Base-by-base conservation (phyloP, 371 early-diverging fungal species). In the Coemansia sp. region DNA sequence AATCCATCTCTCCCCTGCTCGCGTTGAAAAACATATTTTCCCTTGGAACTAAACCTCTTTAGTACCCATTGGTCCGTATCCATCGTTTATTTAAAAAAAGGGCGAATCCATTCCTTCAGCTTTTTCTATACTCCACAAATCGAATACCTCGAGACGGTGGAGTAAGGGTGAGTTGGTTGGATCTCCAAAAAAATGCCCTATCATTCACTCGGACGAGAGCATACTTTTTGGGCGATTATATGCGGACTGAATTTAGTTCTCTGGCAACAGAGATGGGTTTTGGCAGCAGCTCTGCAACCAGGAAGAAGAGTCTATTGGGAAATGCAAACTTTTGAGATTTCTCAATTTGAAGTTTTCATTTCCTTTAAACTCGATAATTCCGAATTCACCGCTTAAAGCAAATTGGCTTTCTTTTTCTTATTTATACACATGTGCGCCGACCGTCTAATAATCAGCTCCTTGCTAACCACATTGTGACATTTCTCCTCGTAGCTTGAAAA, bases 11-110 rank as follows among this genome's bases (percentile, higher is more conserved):
- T 26, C 26, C 26, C 26, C 26, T 26, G 26, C 26, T 26, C 26
- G 26, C 26, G 26, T 26, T 26, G 26, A 26, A 26, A 26, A 26
- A 26, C 26, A 26, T 26, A 26, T 26, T 26, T 26, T 26, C 26
- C 26, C 26, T 26, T 26, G 26, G 26, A 26, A 26, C 26, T 26
- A 26, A 26, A 26, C 26, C 26, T 26, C 26, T 26, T 26, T 26
- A 26, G 26, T 26, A 26, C 26, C 26, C 26, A 26, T 26, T 26
- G 26, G 26, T 26, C 26, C 45, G 45, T 45, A 45, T 45, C 45
- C 45, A 45, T 45, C 45, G 14, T 45, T 45, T 43, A 38, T 38
- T 45, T 45, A 16, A n/a, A 45, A 45, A 45, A 45, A 26, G 26
- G 45, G 14, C 16, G 45, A 45, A 45, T 45, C 45, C 45, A 45